A percentile compares a stretch with the other conserved stretches of the same genome.
phyloP scores from a whole-genome alignment of 176 grass and related monocot genomes.

The Oryza longistaminata region DNA sequence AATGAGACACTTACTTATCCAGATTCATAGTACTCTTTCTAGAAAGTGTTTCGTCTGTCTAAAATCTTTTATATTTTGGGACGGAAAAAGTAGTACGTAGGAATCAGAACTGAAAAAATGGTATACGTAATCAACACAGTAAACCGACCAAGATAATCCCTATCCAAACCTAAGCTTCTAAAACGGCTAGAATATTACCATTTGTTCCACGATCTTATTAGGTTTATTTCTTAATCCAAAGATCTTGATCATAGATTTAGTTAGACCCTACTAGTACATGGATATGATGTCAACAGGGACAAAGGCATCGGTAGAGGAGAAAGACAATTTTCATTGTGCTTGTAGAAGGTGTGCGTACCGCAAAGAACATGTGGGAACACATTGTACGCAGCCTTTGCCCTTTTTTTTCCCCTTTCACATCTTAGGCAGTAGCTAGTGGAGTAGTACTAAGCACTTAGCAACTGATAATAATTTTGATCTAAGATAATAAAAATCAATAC shows the following conservation, averaged over 20 bases:
- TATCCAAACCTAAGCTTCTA: not conserved
- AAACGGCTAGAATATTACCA: not conserved
- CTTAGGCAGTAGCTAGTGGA: too few species aligned
- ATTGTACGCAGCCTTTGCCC: constrained; percentile 7
- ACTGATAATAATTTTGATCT: too few species aligned
- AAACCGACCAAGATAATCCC: not conserved
- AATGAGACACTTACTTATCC: too few species aligned
- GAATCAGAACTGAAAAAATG: not conserved
- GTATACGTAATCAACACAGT: not conserved
- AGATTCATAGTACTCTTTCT: too few species aligned
- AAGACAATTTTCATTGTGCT: constrained; percentile 39
- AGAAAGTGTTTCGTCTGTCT: too few species aligned
- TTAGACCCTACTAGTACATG: not conserved
- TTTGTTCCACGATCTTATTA: not conserved
- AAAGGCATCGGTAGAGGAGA: constrained; percentile 34
- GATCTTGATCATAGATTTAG: not conserved
- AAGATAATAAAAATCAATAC: too few species aligned
- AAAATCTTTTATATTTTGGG: too few species aligned
- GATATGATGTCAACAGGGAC: constrained; percentile 10
- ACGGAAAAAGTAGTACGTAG: not conserved
- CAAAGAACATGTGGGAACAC: not conserved
- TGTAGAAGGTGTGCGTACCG: constrained; percentile 9
- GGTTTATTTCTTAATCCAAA: not conserved
- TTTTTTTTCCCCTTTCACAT: not conserved
- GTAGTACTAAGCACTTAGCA: too few species aligned